phyloP scores from a whole-genome alignment of 208 protist species.

The Paratrypanosoma confusum region DNA sequence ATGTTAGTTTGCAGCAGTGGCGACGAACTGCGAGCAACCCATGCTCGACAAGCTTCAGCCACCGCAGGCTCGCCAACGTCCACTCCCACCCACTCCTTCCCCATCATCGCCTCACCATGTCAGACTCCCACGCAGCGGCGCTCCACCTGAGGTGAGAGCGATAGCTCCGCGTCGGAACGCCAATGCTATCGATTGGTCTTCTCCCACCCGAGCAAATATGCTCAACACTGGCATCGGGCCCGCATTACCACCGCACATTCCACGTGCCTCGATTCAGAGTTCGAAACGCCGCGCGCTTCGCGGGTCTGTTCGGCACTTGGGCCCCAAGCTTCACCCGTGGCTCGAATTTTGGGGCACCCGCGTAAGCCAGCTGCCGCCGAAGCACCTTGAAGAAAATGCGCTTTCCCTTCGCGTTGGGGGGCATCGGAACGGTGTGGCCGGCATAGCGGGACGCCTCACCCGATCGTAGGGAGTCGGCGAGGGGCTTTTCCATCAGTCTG shows the following conservation, averaged over 20 bases:
- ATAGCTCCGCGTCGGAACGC: no score
- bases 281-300: conserved; percentile 30
- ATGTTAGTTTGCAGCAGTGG: no score
- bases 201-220: no score
- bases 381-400: conserved; percentile 59
- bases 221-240: no score
- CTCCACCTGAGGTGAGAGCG: no score
- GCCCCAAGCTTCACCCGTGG: conserved; percentile 28
- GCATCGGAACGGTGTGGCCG: conserved; percentile 65
- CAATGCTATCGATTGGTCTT: no score
- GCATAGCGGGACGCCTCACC: conserved; percentile 61
- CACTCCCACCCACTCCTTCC: no score
- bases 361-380: conserved; percentile 43
- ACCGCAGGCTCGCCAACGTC: no score
- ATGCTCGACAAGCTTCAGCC: no score
- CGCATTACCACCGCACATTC: conserved; percentile 85
- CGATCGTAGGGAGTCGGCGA: conserved; percentile 42
- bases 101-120: no score
- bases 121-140: no score
- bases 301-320: conserved; percentile 3
- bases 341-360: conserved; percentile 36
- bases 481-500: conserved; percentile 54
- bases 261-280: conserved; percentile 65
- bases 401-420: conserved; percentile 53
- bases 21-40: no score